Percentiles rank a stretch among this genome's conserved stretches.
phyloP scores from a whole-genome alignment of 768 basidiomycete species.

The Mrakia blollopis region DNA sequence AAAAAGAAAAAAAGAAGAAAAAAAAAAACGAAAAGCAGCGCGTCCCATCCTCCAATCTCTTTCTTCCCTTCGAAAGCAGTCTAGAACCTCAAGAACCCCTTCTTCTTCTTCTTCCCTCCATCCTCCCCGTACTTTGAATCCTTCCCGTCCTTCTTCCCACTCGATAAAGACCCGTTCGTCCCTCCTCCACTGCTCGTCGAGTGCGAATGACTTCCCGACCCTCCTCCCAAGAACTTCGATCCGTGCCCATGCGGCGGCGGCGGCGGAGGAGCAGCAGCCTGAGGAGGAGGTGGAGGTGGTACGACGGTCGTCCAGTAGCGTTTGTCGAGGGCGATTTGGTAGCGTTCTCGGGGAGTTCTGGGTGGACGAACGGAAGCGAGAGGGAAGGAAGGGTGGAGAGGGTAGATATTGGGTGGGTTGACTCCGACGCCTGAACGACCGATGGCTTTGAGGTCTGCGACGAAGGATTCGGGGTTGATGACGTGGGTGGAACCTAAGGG shows the following conservation, averaged over 20 bases:
- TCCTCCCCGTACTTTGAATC: constrained; percentile 38
- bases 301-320: constrained; percentile 44
- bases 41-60: too few relatives aligned
- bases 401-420: constrained; percentile 44
- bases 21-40: too few relatives aligned
- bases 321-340: constrained; percentile 41
- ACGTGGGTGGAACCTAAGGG: constrained; percentile 82
- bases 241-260: constrained; percentile 16
- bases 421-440: constrained; percentile 77
- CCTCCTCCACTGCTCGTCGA: neutral
- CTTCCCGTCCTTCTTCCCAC: constrained; percentile 33
- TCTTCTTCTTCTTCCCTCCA: constrained; percentile 32
- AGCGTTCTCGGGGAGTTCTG: neutral
- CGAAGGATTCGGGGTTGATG: constrained; percentile 72
- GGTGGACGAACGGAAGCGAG: constrained; percentile 35
- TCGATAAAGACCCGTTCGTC: neutral
- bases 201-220: neutral
- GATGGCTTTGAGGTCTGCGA: constrained; percentile 80
- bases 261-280: constrained; percentile 25
- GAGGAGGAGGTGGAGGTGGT: constrained; percentile 37
- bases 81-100: constrained; percentile 25
- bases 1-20: too few relatives aligned
- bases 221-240: neutral
- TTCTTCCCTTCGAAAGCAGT: too few relatives aligned
- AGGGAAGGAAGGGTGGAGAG: constrained; percentile 40